Base-by-base conservation (phyloP, 805 yeast species). In the Lipomyces orientalis region DNA sequence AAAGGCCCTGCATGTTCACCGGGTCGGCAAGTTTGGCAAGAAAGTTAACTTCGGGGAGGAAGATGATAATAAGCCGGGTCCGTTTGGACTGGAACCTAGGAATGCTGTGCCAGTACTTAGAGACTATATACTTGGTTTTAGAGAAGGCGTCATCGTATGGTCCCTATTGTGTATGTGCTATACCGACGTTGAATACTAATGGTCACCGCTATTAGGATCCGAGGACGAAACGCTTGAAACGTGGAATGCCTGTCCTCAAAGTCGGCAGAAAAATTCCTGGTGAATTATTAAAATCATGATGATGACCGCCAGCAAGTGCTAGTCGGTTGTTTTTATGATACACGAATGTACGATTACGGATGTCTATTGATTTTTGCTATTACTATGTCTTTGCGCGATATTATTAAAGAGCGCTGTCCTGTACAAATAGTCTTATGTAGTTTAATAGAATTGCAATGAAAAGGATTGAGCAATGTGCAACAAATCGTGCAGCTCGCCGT, bases 241-340 rank as follows among this genome's bases (percentile, higher is more conserved):
- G 69, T 2, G 67, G 69, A 6, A 49, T 60, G 51, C 64, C 58
- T 19, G 68, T 61, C 10, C 65, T 54, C 35, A 67, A 67, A 54
- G 66, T 68, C 14, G 71, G 71, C n/a, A 60, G 70, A 16, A 68
- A 68, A 54, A 59, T 67, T 46, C 65, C 64, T 4, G 71, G 65
- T 2, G 65, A 62, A 25, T 29, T 57, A 14, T 3, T 62, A 43
- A 43, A 43, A 16, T 43, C 49, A 19, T 43, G 49, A 43, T n/a
- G 25, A 12, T n/a, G 25, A 12, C 43, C 43, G 4, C 43, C 10
- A 59, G 37, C 55, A 8, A 56, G 25, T 46, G 22, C 25, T 61
- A 31, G n/a, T 46, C 10, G n/a, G n/a, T 14, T 49, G 16, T 31
- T 43, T 49, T 29, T 8, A 16, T 16, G 34, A 14, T 33, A 19